Evolutionary conservation across 225 moss, liverwort and hornwort species (phyloP), one percentile per base, ranked within the genome.

Genomic region (Anthoceros angustus): DNA sequence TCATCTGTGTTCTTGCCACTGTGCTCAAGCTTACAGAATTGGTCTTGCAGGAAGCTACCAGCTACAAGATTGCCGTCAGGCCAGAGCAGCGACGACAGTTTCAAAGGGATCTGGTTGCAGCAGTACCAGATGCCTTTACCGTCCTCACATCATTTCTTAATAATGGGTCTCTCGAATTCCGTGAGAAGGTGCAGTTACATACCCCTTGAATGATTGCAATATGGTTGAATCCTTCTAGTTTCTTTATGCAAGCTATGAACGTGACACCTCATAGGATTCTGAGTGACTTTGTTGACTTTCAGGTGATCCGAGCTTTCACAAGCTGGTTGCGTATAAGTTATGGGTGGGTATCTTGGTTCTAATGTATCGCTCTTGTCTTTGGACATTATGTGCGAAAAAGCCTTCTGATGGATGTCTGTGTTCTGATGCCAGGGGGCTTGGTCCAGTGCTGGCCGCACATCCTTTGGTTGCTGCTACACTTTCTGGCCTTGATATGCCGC

Each of bases 11-110:
- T n/a, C n/a, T n/a, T n/a, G 32, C 32, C 32, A 32, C 32, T 32
- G 32, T 32, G 32, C 32, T 32, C 32, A 32, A 32, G 2, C 32
- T 32, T 4, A 32, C 32, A 32, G 32, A 32, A 23, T 42, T 61
- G 39, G n/a, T 68, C 15, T 32, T 73, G 45, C 80, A 92, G 95
- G 95, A 98, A 73, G 85, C 95, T 50, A 82, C 75, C 45, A 91
- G 85, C 80, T 91, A 85, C 76, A 98, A 87, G 79, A 98, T 91
- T 72, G 85, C 91, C 42, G 91, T 91, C 43, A 80, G 88, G 64
- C 95, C 95, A 68, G 95, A 91, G 70, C 80, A 82, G 74, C 85
- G 95, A 24, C 80, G 91, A 68, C 95, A 89, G 71, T 98, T 98
- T 69, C 84, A 88, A 75, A 86, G 82, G 62, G 91, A 98, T 70